Base-by-base conservation (phyloP, 176 grass and related monocot genomes). In the Secale cereale region DNA sequence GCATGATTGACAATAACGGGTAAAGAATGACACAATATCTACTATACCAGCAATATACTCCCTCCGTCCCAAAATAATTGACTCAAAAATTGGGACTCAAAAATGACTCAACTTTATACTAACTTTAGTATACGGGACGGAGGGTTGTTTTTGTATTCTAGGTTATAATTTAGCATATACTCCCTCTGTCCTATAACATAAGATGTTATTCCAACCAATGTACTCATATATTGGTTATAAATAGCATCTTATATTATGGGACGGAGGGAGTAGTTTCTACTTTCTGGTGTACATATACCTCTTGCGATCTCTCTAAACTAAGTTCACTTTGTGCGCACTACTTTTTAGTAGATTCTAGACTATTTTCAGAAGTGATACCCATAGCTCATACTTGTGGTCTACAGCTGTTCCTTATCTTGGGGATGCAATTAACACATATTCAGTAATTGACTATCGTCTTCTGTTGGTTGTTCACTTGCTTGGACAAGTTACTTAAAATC, bases 361-460 rank as follows among this genome's bases (percentile, higher is more conserved):
- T 17, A 50, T 50, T 50, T 46, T 50, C 46, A 50, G 46, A 50
- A 50, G 46, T 6, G 46, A 50, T 15, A 50, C 46, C 45, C 46
- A 50, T 50, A 50, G 46, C 15, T 50, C 46, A 19, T 30, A 46
- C 36, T 60, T 91, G 59, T 74, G 39, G 13, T 80, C 36, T 35
- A 23, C 67, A 39, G 36, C 33, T 71, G 28, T 85, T 33, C 46
- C 46, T 50, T 50, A 50, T 78, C 67, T 73, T 84, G 22, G 52
- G 10, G 17, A 61, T n/a, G 60, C 67, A 86, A 63, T 28, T 62
- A 80, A 19, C 81, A 67, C 59, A 83, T 72, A 62, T 57, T 57
- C 19, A 61, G 46, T 82, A 59, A 68, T 70, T 6, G 39, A 63
- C 13, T 48, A 10, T 32, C 41, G 16, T 41, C 15, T 84, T 36